A percentile compares a stretch with the other conserved stretches of the same genome.
Evolutionary conservation across 345 rosid genomes (phyloP).

Genomic region (Lepidium didymum): DNA sequence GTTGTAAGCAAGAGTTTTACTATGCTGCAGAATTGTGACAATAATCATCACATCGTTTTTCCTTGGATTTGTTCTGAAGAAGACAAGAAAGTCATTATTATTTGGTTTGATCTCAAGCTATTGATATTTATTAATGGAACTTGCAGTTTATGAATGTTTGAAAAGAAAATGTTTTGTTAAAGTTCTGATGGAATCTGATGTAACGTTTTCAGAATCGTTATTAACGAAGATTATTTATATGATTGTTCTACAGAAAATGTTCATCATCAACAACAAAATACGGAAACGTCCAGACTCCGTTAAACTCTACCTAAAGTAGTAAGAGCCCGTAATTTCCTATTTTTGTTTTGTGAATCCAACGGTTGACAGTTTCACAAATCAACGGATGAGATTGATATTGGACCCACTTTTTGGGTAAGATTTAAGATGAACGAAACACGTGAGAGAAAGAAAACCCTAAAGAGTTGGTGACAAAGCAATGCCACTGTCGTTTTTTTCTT

Average conservation of each 20-base stretch:
- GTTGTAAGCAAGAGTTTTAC: background rate
- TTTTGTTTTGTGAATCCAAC: background rate
- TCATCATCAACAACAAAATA: background rate
- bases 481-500: background rate
- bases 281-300: background rate
- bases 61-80: slow-evolving; percentile 4
- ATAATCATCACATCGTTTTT: background rate
- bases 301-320: background rate
- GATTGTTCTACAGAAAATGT: background rate
- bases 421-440: background rate
- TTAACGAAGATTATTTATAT: background rate
- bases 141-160: background rate
- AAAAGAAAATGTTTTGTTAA: too few species aligned
- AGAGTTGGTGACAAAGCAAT: background rate
- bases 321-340: too few species aligned
- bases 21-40: slow-evolving; percentile 16
- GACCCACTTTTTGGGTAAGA: background rate
- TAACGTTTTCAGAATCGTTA: background rate
- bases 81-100: background rate
- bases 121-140: background rate
- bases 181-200: background rate
- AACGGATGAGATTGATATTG: background rate
- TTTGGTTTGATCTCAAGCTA: background rate
- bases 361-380: background rate
- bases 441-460: background rate